phyloP scores from a whole-genome alignment of 371 early-diverging fungal species.

The Mucor velutinosus region DNA sequence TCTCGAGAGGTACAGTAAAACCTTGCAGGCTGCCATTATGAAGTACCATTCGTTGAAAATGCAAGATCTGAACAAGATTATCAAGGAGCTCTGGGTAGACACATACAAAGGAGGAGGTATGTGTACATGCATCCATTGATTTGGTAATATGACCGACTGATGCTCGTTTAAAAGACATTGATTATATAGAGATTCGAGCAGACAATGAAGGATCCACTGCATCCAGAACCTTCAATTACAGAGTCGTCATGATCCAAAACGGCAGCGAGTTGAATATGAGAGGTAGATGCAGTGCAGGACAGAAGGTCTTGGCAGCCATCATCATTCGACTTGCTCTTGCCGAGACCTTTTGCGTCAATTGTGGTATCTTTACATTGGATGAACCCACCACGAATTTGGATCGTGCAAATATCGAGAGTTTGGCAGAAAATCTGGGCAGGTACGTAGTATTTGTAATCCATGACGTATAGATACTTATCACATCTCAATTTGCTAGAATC shows the following conservation, averaged over 20 bases:
- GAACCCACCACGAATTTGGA: constrained; percentile 99
- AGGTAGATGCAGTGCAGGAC: constrained; percentile 98
- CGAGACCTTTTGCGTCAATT: constrained; percentile 93
- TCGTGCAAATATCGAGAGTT: constrained; percentile 87
- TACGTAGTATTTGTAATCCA: constrained; percentile 24
- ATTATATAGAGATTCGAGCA: constrained; percentile 92
- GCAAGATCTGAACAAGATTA: constrained; percentile 97
- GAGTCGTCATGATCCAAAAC: constrained; percentile 97
- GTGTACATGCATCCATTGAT: neutral
- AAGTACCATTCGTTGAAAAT: constrained; percentile 96
- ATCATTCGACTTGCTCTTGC: constrained; percentile 98
- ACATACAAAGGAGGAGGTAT: constrained; percentile 96
- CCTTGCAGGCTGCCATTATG: constrained; percentile 93
- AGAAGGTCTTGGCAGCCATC: constrained; percentile 97
- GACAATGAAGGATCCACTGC: constrained; percentile 73
- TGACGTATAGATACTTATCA: neutral
- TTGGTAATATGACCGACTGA: neutral
- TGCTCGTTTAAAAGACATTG: constrained; percentile 73
- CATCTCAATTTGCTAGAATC: constrained; percentile 50
- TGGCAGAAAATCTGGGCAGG: constrained; percentile 87
- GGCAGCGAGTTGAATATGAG: constrained; percentile 96
- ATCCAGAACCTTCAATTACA: constrained; percentile 87
- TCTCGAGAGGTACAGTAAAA: constrained; percentile 85
- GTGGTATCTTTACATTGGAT: constrained; percentile 98
- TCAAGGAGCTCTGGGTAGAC: constrained; percentile 96